A percentile compares a stretch with the other conserved stretches of the same genome.
These are phyloP conservation scores for Claviceps lovelessii DNA, from an alignment of 2,329 filamentous ascomycete genomes.

Conservation along the genomic window DNA sequence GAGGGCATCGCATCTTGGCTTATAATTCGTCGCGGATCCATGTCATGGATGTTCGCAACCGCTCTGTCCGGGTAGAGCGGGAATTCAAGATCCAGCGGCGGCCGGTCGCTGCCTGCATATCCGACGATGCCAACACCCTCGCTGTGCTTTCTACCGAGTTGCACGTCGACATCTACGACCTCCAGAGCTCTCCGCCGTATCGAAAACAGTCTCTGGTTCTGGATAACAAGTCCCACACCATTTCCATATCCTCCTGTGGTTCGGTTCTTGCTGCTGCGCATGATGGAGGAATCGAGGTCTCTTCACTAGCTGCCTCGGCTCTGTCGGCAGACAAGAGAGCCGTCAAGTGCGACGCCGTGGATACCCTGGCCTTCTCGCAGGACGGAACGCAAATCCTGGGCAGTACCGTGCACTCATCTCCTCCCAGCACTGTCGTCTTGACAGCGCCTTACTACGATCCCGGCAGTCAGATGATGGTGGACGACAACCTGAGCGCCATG, in stretches of 20 bases:
- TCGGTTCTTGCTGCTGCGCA: slow-evolving; percentile 74
- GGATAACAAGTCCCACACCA: slow-evolving; percentile 62
- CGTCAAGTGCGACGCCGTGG: slow-evolving; percentile 65
- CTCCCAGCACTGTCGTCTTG: slow-evolving; percentile 59
- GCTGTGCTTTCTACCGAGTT: slow-evolving; percentile 71
- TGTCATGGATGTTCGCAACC: slow-evolving; percentile 52
- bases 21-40: slow-evolving; percentile 79
- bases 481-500: slow-evolving; percentile 56
- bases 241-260: slow-evolving; percentile 69
- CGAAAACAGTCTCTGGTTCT: slow-evolving; percentile 62
- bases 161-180: slow-evolving; percentile 74
- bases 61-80: slow-evolving; percentile 49
- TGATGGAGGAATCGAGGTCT: slow-evolving; percentile 77
- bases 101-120: slow-evolving; percentile 62
- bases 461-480: slow-evolving; percentile 47
- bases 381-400: slow-evolving; percentile 69
- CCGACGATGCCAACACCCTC: slow-evolving; percentile 61
- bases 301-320: slow-evolving; percentile 52
- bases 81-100: slow-evolving; percentile 69
- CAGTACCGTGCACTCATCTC: slow-evolving; percentile 50
- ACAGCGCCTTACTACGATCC: slow-evolving; percentile 70
- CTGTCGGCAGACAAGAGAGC: slow-evolving; percentile 54
- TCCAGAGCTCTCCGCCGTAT: slow-evolving; percentile 49
- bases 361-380: slow-evolving; percentile 59
- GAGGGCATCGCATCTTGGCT: slow-evolving; percentile 59